These are phyloP conservation scores for Sclerotiophoma versabilis DNA, from an alignment of 2,329 filamentous ascomycete genomes.

Conservation along the genomic window DNA sequence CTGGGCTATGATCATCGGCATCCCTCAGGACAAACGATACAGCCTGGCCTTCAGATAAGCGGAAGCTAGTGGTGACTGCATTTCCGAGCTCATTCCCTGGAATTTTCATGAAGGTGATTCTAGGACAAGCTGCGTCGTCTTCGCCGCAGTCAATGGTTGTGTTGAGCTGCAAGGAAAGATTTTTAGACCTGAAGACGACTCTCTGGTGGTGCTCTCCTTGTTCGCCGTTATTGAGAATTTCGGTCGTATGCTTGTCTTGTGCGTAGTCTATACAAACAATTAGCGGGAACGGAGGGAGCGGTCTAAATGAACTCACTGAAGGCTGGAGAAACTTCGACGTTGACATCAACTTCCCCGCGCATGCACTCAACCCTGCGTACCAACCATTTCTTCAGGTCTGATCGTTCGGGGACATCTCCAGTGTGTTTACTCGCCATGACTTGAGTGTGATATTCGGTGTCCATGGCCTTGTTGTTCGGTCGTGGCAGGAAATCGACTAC, in stretches of 20 bases:
- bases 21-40: conserved; percentile 74
- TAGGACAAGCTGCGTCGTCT: conserved; percentile 58
- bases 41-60: conserved; percentile 69
- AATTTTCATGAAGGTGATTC: conserved; percentile 63
- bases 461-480: conserved; percentile 63
- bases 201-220: conserved; percentile 31
- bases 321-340: conserved; percentile 73
- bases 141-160: conserved; percentile 70
- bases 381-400: conserved; percentile 70
- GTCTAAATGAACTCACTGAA: conserved; percentile 30
- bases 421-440: conserved; percentile 35
- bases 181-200: conserved; percentile 67
- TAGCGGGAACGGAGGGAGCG: not conserved
- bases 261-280: conserved; percentile 64
- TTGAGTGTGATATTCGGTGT: conserved; percentile 49
- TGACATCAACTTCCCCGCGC: conserved; percentile 68
- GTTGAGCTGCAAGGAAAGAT: conserved; percentile 70
- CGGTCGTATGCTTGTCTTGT: conserved; percentile 66
- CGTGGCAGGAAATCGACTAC: conserved; percentile 79
- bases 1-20: conserved; percentile 61
- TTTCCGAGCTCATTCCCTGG: conserved; percentile 64
- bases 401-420: conserved; percentile 34
- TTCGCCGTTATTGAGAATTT: conserved; percentile 55
- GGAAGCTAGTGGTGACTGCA: conserved; percentile 67
- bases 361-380: conserved; percentile 76